Percentiles rank a stretch among this genome's conserved stretches.
Evolutionary conservation across 108 stramenopile species (phyloP).

Genomic region (Skeletonema costatum): DNA sequence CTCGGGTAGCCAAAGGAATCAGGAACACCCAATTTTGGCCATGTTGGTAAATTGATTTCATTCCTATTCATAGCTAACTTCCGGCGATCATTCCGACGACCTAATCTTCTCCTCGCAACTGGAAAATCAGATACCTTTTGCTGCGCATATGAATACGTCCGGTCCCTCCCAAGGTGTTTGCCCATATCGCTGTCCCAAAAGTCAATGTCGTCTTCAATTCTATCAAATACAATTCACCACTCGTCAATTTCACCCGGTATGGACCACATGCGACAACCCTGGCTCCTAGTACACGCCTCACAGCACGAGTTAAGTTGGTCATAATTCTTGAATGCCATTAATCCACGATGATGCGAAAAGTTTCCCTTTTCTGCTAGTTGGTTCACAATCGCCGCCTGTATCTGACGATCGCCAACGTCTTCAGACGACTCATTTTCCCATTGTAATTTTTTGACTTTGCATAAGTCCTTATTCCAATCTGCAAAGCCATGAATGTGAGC

Average conservation of each 20-base stretch:
- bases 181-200: slow-evolving; percentile 14
- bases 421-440: background rate
- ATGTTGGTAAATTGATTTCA: background rate
- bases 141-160: slow-evolving; percentile 14
- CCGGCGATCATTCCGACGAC: background rate
- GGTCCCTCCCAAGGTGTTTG: slow-evolving; percentile 14
- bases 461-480: background rate
- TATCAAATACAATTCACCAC: slow-evolving; percentile 50
- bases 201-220: slow-evolving; percentile 19
- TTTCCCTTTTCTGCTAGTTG: slow-evolving; percentile 7
- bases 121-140: slow-evolving; percentile 12
- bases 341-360: slow-evolving; percentile 27
- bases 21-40: background rate
- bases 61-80: background rate
- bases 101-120: slow-evolving; percentile 9
- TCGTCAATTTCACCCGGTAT: slow-evolving; percentile 21
- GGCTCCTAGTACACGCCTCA: slow-evolving; percentile 20
- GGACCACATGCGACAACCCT: slow-evolving; percentile 24
- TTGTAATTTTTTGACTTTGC: background rate
- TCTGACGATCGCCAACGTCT: background rate
- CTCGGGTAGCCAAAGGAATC: slow-evolving; percentile 7
- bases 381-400: slow-evolving; percentile 1
- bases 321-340: slow-evolving; percentile 33
- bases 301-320: slow-evolving; percentile 9
- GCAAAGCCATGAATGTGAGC: slow-evolving; percentile 28